Base-by-base conservation (phyloP, 176 grass and related monocot genomes). In the Triticum turgidum region DNA sequence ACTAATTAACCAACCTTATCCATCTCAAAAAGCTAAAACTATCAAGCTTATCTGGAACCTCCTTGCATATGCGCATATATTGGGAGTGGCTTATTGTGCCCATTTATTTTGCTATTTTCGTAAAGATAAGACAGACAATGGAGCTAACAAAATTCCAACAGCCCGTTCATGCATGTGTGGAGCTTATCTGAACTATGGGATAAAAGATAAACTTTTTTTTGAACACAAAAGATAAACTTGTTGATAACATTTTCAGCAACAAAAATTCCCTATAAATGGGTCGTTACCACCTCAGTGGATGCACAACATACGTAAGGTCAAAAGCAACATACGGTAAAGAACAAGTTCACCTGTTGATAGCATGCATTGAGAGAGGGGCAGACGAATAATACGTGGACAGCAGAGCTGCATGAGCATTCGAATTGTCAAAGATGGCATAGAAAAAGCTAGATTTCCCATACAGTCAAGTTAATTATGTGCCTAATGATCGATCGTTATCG, bases 401-500 rank as follows among this genome's bases (percentile, higher is more conserved):
- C 47, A 67, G 7, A 52, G 59, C 35, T 22, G 11, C 15, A 8
- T 0, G 24, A 25, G 21, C 70, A 45, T 4, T n/a, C 6, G 18
- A 33, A 51, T 25, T 41, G 76, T 80, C 61, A 84, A 88, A 87
- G 61, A 49, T 6, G 1, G 24, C 58, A 0, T 5, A 7, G 2
- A 14, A 29, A 33, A 51, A 64, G 9, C 0, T 0, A 54, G 64
- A 82, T 72, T 6, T 32, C 32, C 6, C 0, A 3, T 20, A 9
- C 30, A 20, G 42, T 79, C 79, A 82, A 83, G 54, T 18, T 65
- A 84, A 76, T 80, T 32, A 72, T 76, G 68, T 49, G 35, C 67
- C 38, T 49, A 87, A 80, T 84, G 80, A 83, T 79, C 41, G 84
- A 87, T 90, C 54, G 18, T 68, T 25, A 65, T 76, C 17, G 17